phyloP scores from a whole-genome alignment of 106 monocot genomes.

The Alisma plantagoaquatica region DNA sequence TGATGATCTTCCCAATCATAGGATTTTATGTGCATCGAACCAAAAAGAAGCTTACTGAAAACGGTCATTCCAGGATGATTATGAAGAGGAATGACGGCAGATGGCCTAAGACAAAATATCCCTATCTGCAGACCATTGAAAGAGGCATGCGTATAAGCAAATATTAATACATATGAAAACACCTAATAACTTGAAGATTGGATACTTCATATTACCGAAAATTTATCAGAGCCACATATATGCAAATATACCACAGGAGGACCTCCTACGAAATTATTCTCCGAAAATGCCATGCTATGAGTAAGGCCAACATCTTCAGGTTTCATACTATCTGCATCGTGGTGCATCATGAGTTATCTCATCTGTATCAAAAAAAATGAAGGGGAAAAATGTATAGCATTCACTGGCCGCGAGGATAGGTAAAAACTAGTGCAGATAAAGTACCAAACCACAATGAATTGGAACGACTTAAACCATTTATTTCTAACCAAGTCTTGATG shows the following conservation, averaged over 20 bases:
- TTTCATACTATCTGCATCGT: slow-evolving; percentile 7
- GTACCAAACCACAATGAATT: no score
- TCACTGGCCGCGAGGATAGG: neutral
- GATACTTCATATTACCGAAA: slow-evolving; percentile 2
- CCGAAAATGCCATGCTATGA: neutral
- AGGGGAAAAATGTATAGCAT: neutral
- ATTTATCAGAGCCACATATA: slow-evolving; percentile 29
- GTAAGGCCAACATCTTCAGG: slow-evolving; percentile 5
- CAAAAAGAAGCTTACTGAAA: slow-evolving; percentile 81
- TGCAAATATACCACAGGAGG: slow-evolving; percentile 52
- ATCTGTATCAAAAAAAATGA: neutral
- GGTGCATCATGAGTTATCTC: neutral
- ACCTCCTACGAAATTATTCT: neutral
- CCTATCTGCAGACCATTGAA: slow-evolving; percentile 45
- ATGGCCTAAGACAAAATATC: slow-evolving; percentile 78
- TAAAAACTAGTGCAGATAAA: no score
- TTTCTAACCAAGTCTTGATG: no score
- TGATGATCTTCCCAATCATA: slow-evolving; percentile 58
- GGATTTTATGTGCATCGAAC: slow-evolving; percentile 59
- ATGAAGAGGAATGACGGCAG: slow-evolving; percentile 75
- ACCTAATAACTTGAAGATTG: neutral
- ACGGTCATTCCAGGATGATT: slow-evolving; percentile 94
- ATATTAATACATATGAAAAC: neutral
- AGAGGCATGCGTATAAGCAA: neutral
- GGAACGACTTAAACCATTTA: no score